Conservation (phyloP, 108 stramenopile species). For the Nannochloropsis gaditana region DNA sequence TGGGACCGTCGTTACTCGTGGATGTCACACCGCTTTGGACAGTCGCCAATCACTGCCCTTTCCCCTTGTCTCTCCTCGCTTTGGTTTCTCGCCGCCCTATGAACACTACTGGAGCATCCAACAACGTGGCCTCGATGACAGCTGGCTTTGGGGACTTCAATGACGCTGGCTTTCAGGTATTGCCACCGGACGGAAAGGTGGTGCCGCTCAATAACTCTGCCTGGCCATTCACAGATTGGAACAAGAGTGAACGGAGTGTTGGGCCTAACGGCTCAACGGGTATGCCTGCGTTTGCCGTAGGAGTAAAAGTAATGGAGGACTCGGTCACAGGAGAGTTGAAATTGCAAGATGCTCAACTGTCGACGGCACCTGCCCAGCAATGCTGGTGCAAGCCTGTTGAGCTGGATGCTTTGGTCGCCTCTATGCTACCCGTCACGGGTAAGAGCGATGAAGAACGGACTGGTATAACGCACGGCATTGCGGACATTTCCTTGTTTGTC, state of each 20-base stretch:
- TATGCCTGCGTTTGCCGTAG: neutral
- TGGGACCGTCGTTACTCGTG: slow-evolving; percentile 5
- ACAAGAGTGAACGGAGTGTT: neutral
- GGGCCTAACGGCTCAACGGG: neutral
- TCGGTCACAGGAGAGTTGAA: neutral
- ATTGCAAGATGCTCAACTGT: neutral
- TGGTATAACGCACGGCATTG: neutral
- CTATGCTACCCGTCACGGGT: neutral
- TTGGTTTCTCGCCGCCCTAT: neutral
- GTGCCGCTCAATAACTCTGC: neutral
- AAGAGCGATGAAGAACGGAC: neutral
- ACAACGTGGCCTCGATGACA: neutral
- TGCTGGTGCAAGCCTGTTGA: neutral
- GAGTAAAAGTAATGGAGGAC: neutral
- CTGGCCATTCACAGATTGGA: neutral
- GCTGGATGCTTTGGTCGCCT: neutral
- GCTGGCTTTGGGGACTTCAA: neutral
- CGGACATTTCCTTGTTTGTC: neutral
- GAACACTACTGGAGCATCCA: neutral
- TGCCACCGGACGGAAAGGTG: neutral
- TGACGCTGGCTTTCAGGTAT: neutral
- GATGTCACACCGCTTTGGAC: neutral
- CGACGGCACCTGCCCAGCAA: neutral
- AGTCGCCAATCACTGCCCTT: neutral
- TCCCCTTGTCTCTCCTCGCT: neutral